Base-by-base conservation (phyloP, 2,329 filamentous ascomycete genomes). In the Hortaea werneckii region DNA sequence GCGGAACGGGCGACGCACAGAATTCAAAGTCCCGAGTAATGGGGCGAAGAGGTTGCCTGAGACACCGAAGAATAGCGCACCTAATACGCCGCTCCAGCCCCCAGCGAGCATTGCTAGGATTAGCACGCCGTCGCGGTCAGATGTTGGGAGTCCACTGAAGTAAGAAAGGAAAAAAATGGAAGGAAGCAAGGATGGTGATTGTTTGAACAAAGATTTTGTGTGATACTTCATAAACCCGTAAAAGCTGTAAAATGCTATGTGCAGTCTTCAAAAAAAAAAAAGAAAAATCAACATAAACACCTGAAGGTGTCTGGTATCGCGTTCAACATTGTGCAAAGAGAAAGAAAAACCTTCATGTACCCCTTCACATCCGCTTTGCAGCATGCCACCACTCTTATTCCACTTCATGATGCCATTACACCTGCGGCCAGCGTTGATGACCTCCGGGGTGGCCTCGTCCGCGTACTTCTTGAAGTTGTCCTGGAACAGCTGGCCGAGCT, bases 391-490 rank as follows among this genome's bases (percentile, higher is more conserved):
- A 20, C 20, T 20, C 20, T 20, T 20, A 20, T 20, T 20, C 20
- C 20, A 20, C 20, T 20, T 20, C 20, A 20, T 4, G 20, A 2
- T 20, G 20, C 20, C 20, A 20, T 35, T 35, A 35, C 8, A 35
- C 32, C 32, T 35, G 9, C 13, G 37, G 10, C 37, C 37, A 1
- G 37, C 37, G 10, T 39, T 39, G 10, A 39, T 39, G 32, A 73
- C 70, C 44, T 71, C 68, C 5, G 54, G 49, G 2, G 58, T 64
- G n/a, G 87, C 87, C 69, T 94, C 83, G 56, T 78, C 79, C 57
- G 80, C 74, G 74, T 94, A 94, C 77, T 95, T 95, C 75, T 87
- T 81, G 74, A 98, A 98, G 79, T 98, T 98, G 72, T 95, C 87
- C 62, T 83, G 80, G 77, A 98, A 98, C 53, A 96, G 79, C 53